Evolutionary conservation across 768 basidiomycete species (phyloP).

Genomic region (Mycena epipterygia): DNA sequence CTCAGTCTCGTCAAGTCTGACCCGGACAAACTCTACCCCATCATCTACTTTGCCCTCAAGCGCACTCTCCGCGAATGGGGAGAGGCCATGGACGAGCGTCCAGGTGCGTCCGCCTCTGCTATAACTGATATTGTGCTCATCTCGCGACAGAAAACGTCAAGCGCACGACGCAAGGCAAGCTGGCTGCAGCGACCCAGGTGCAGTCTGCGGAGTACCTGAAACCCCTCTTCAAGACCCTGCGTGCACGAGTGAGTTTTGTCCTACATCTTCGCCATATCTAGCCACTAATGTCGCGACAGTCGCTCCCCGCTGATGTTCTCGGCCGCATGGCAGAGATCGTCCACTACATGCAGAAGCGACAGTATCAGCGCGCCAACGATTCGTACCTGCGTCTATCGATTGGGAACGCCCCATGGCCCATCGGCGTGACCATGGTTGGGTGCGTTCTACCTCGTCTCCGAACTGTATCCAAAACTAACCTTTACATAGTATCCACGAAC

Average conservation of each 20-base stretch:
- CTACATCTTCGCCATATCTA: neutral
- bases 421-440: constrained; percentile 99
- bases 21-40: constrained; percentile 94
- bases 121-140: constrained; percentile 10
- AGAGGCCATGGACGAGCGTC: constrained; percentile 93
- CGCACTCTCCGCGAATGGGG: constrained; percentile 96
- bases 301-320: constrained; percentile 87
- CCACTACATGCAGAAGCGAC: constrained; percentile 94
- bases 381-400: constrained; percentile 97
- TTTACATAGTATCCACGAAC: constrained; percentile 88
- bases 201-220: constrained; percentile 98
- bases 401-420: constrained; percentile 99
- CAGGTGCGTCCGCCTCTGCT: constrained; percentile 65
- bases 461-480: constrained; percentile 16
- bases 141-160: constrained; percentile 79
- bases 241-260: constrained; percentile 63
- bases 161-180: constrained; percentile 90
- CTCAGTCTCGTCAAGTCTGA: constrained; percentile 87
- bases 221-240: constrained; percentile 92
- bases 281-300: constrained; percentile 47
- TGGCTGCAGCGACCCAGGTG: constrained; percentile 95
- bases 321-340: constrained; percentile 93
- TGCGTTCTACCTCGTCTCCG: constrained; percentile 50
- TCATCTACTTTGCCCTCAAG: constrained; percentile 97
- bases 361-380: constrained; percentile 97